Conservation (phyloP, 202 grass and related monocot genomes). For the Musa balbisiana region DNA sequence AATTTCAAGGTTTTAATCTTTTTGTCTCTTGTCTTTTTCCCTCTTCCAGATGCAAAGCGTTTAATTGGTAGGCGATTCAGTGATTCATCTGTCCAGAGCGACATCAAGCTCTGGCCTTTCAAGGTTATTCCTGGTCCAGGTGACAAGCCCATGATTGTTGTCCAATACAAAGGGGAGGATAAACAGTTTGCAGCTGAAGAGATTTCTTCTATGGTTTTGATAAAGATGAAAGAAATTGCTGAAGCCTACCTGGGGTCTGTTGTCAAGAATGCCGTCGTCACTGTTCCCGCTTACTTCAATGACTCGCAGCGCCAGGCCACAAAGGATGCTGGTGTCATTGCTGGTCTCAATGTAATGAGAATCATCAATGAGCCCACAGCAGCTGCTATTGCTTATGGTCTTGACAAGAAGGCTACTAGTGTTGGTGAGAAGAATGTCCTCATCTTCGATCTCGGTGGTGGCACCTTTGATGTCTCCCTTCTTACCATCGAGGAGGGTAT, state of each 20-base stretch:
- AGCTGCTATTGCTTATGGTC: slow-evolving; percentile 62
- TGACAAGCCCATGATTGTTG: slow-evolving; percentile 76
- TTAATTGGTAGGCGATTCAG: slow-evolving; percentile 71
- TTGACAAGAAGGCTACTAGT: slow-evolving; percentile 56
- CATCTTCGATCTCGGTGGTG: slow-evolving; percentile 82
- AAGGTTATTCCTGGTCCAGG: slow-evolving; percentile 47
- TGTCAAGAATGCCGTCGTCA: slow-evolving; percentile 66
- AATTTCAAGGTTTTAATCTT: too few species aligned
- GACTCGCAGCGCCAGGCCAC: slow-evolving; percentile 81
- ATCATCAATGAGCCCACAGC: slow-evolving; percentile 78
- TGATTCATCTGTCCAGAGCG: slow-evolving; percentile 56
- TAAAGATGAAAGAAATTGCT: slow-evolving; percentile 72
- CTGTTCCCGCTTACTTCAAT: slow-evolving; percentile 79
- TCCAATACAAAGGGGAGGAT: slow-evolving; percentile 63
- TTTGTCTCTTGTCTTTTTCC: background rate
- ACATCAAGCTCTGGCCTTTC: slow-evolving; percentile 88
- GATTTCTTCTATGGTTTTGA: slow-evolving; percentile 88
- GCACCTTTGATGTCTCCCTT: slow-evolving; percentile 88
- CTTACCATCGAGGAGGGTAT: slow-evolving; percentile 79
- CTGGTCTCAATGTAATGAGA: slow-evolving; percentile 69
- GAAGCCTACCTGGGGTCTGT: slow-evolving; percentile 42
- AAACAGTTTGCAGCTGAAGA: slow-evolving; percentile 66
- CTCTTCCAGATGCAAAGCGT: slow-evolving; percentile 55
- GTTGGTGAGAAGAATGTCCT: slow-evolving; percentile 63
- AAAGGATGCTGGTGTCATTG: slow-evolving; percentile 63